Base-by-base conservation (phyloP, 1,284 basidiomycete species). In the Puccinia triticina region DNA sequence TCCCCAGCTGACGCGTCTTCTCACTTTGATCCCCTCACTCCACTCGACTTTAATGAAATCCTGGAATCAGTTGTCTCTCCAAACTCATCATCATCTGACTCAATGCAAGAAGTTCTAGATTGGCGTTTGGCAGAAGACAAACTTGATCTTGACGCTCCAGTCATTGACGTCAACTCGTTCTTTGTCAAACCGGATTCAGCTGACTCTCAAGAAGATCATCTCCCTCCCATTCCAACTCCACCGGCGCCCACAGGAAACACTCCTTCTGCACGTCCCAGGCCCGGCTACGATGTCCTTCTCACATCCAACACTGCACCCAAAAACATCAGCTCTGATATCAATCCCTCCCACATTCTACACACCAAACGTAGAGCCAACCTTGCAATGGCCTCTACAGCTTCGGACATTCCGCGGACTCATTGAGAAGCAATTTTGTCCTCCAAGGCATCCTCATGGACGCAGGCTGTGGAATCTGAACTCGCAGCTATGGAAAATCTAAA, bases 251-350 rank as follows among this genome's bases (percentile, higher is more conserved):
- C 8, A 50, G 11, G 12, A 26, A 23, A 4, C 18, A 37, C 67
- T 4, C 11, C 4, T 12, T 18, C 29, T 10, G 4, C 69, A 3
- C 26, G n/a, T 7, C 69, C 43, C 14, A 46, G 26, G 11, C 69
- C 69, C 2, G 69, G 69, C 4, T 72, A 43, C 14, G 40, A 72
- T 43, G 21, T 40, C 69, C 26, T 48, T 3, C 43, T 72, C 37
- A 72, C 69, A 1, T 72, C 69, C 2, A 32, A 72, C 29, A 46
- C 12, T 16, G 69, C 69, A 2, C 69, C 69, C 37, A 72, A 48
- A 21, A 23, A 72, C 26, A 53, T 72, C 32, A 48, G 14, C 26
- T 29, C 21, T 3, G 21, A 72, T 4, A 46, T 72, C 29, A 18
- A 46, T 14, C 21, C 18, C 1, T 72, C 69, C 23, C 32, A 72